Base-by-base conservation (phyloP, 1,139 yeast genomes). In the Geotrichum klebahnii region DNA sequence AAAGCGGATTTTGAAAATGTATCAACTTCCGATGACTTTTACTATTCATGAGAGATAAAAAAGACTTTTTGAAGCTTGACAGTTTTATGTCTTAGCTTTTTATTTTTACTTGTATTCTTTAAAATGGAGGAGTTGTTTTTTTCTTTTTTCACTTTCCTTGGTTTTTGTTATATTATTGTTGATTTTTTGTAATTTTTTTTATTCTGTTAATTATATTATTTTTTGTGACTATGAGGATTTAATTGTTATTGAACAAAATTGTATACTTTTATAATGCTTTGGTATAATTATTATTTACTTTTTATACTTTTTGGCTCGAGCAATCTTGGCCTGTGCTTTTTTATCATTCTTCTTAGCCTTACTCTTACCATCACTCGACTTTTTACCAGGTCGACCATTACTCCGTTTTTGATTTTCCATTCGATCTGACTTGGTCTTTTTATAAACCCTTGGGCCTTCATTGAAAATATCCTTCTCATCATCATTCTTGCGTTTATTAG, bases 321-420 rank as follows among this genome's bases (percentile, higher is more conserved):
- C 52, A 22, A 44, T 44, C 37, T 52, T 52, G 9, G 50, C 53
- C 16, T 29, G 33, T 8, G 37, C 31, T 39, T 50, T 50, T 33
- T 47, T 50, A 26, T 50, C 52, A 34, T 42, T 53, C 48, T 53
- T 53, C 37, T 46, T 50, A 1, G 40, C 34, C 65, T 81, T 80
- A 2, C 92, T 84, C 72, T 86, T 86, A 64, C 83, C 84, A 26
- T 26, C 29, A 61, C 82, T 83, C 44, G 78, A 68, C 66, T 87
- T 57, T 43, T 56, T 50, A 16, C 42, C 48, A n/a, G 45, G 34
- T 14, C 44, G 38, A 19, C 47, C 52, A 48, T 22, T 34, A 9
- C 50, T 46, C 10, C 54, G 50, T 51, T 59, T 57, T 31, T 55
- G 53, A 39, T 53, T 55, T 14, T 56, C 60, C 17, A 50, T 34